Evolutionary conservation across 139 green algal species (phyloP), one percentile per base, ranked within the genome.

Genomic region (Monoraphidium neglectum): DNA sequence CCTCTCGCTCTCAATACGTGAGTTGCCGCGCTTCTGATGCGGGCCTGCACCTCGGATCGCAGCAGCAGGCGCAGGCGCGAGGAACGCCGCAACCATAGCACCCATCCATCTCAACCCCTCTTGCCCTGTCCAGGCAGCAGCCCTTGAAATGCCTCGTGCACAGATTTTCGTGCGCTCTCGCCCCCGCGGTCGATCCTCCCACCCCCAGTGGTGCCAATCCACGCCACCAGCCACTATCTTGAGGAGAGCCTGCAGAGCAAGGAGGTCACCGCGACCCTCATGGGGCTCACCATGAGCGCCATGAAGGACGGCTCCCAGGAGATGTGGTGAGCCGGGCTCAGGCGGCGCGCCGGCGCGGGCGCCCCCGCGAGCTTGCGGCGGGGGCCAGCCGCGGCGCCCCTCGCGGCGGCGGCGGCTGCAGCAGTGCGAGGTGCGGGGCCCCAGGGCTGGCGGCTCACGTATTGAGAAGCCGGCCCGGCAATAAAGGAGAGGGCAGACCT

Each of bases 261-360:
- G 24, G 4, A 36, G 32, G 32, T 73, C 62, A 12, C 43, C 43
- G 8, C 43, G 33, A 67, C 66, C 33, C 63, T 79, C 1, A 79
- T 79, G 73, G 35, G n/a, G 0, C 38, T 79, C 8, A 79, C 73
- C 4, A 79, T 79, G 73, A 73, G 73, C 63, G 72, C 71, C 30
- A 43, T 73, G 37, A 5, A 18, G 36, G 61, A 36, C 30, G 49
- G 37, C 12, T 47, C 46, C 43, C 59, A 24, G 2, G 26, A 33
- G 26, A 32, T 79, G 6, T 79, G 73, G 73, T 79, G 49, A 51
- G 73, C 8, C 32, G 68, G 30, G 40, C 16, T 4, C 2, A n/a
- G 33, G 12, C 21, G 40, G 21, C 24, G 13, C 37, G 37, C 23
- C 40, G 4, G 64, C 23, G 12, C 64, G 32, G 36, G 32, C 15